Percentiles rank a stretch among this genome's conserved stretches.
phyloP scores from a whole-genome alignment of 441 rosid genomes.

The Eutrema salsugineum region DNA sequence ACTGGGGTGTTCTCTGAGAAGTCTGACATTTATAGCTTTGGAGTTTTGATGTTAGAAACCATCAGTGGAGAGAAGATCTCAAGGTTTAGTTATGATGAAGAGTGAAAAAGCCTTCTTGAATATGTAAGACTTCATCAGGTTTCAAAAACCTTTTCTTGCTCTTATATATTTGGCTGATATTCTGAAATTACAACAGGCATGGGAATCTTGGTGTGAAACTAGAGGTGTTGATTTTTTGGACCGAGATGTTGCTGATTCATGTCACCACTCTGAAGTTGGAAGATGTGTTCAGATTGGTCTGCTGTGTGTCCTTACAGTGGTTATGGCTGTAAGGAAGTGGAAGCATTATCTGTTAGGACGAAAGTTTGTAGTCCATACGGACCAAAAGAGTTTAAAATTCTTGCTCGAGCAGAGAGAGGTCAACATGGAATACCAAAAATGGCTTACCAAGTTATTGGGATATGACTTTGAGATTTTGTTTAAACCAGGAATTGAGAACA shows the following conservation, averaged over 20 bases:
- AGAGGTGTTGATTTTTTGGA: slow-evolving; percentile 11
- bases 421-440: too few relatives aligned
- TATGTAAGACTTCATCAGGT: slow-evolving; percentile 24
- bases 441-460: too few relatives aligned
- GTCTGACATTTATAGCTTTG: slow-evolving; percentile 53
- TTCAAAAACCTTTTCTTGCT: not conserved
- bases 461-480: too few relatives aligned
- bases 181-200: slow-evolving; percentile 7
- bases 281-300: slow-evolving; percentile 20
- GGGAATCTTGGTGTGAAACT: slow-evolving; percentile 13
- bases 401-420: too few relatives aligned
- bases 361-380: too few relatives aligned
- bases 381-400: too few relatives aligned
- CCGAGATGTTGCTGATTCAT: not conserved
- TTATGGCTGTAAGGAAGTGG: too few relatives aligned
- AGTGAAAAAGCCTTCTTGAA: slow-evolving; percentile 39
- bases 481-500: too few relatives aligned
- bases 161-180: not conserved
- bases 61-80: slow-evolving; percentile 51
- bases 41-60: slow-evolving; percentile 51
- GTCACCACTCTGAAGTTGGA: not conserved
- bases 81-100: slow-evolving; percentile 23
- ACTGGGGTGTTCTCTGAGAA: slow-evolving; percentile 38
- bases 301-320: slow-evolving; percentile 1
- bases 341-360: too few relatives aligned